Evolutionary conservation across 768 basidiomycete species (phyloP), one percentile per base, ranked within the genome.

Genomic region (Pluteus cervinus): DNA sequence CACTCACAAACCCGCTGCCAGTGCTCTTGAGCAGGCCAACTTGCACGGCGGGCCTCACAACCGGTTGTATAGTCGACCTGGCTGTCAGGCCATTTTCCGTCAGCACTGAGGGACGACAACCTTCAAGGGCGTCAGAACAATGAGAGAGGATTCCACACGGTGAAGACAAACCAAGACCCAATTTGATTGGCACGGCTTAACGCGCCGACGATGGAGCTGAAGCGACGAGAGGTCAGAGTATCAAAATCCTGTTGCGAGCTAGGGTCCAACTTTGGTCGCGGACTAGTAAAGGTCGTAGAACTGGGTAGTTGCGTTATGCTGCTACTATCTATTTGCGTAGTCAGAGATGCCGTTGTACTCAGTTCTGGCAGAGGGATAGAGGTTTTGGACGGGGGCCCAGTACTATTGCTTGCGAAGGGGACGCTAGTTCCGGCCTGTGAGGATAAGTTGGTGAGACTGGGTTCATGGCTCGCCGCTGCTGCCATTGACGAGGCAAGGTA

Each of bases 1-100:
- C 26, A 54, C 65, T 29, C 44, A 77, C 77, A 54, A 25, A 75
- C 64, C 24, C 75, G 66, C 28, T 56, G 54, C 75, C 76, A 81
- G 44, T 83, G 79, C 2, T 44, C 53, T 52, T 75, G 65, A 9
- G 80, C 80, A 7, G 79, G 80, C 82, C 82, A 84, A 46, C 79
- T 84, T 4, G 80, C 81, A 8, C 73, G 65, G 38, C 68, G 69
- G 5, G 77, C 81, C 28, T 54, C 50, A 43, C 82, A 84, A 5
- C 81, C 81, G 15, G 75, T 64, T 0, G 75, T 68, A 46, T 82
- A 82, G 47, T 83, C 69, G 12, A 85, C 62, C 47, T 74, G 63
- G 29, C 50, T 56, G 34, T 62, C 71, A 1, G 74, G 72, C 77
- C 77, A 79, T 52, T 69, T 70, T 5, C 72, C 74, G 50, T 61